Evolutionary conservation across 768 basidiomycete species (phyloP), one percentile per base, ranked within the genome.

Genomic region (Termitomyces sp.): DNA sequence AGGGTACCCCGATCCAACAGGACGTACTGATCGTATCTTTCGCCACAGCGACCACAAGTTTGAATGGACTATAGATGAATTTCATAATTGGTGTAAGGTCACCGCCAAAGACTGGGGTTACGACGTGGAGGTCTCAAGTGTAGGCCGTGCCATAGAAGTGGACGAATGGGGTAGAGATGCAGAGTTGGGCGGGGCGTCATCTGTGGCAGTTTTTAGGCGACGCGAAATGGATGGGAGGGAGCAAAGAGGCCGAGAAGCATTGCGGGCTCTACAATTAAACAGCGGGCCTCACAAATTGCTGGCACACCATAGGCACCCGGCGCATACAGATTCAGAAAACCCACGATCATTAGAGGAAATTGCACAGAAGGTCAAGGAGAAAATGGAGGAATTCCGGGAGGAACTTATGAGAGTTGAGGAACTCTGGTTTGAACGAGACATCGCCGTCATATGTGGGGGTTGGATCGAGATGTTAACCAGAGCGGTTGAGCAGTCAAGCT

Each of bases 31-130:
- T 46, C 81, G 92, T 1, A 69, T 88, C 28, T 94, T 94, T 73
- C 78, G 93, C 21, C 91, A 95, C 65, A 57, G 70, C 23, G 93
- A 94, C 61, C 93, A 96, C 69, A 88, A 93, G 62, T 92, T 94
- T 59, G 93, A 96, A 68, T 95, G 89, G 88, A 94, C 91, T 0
- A 66, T 70, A 0, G 81, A 82, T 2, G 93, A 95, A 64, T 96
- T 92, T 65, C 63, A 66, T 19, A 62, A 60, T 16, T 89, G 86
- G 83, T 92, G 91, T 64, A 59, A 69, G 11, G 65, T 63, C 0
- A 73, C 71, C 2, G 89, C 87, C 0, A 65, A 64, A 4, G 76
- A 81, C 47, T 94, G 88, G 88, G 89, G 88, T 0, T 94, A 94
- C 61, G 73, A 73, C 1, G 83, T 91, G 10, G 75, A 83, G 27